These are phyloP conservation scores for Pestalotiopsis fici DNA, from an alignment of 2,329 filamentous ascomycete species.

Conservation along the genomic window DNA sequence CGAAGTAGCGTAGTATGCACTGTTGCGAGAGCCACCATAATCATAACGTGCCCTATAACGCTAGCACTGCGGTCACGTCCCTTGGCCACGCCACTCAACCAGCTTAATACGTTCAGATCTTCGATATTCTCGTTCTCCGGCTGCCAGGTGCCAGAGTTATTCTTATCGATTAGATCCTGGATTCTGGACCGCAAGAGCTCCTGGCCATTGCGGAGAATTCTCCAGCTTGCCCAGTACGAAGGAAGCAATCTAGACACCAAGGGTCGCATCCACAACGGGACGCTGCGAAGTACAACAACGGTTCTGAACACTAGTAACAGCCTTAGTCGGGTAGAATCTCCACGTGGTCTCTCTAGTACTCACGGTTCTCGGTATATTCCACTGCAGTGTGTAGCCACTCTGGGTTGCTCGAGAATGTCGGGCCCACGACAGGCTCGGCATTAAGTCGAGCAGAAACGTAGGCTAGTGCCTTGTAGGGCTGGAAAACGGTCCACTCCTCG, in stretches of 20 bases:
- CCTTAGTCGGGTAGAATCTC: too few species aligned
- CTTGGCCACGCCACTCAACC: slow-evolving; percentile 8
- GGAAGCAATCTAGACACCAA: slow-evolving; percentile 11
- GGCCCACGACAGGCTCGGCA: slow-evolving; percentile 10
- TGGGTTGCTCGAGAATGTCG: slow-evolving; percentile 3
- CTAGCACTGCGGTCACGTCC: slow-evolving; percentile 7
- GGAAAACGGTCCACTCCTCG: slow-evolving; percentile 11
- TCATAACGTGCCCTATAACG: slow-evolving; percentile 5
- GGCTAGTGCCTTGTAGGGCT: slow-evolving; percentile 3
- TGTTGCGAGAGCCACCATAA: slow-evolving; percentile 13
- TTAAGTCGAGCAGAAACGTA: slow-evolving; percentile 4
- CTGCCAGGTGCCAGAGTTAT: slow-evolving; percentile 6
- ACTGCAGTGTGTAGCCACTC: slow-evolving; percentile 10
- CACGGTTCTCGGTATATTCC: slow-evolving; percentile 12
- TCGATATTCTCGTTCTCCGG: slow-evolving; percentile 6
- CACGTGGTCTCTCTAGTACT: too few species aligned
- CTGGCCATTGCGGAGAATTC: neutral
- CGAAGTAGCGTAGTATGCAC: slow-evolving; percentile 14
- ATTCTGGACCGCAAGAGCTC: slow-evolving; percentile 11
- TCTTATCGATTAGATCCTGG: slow-evolving; percentile 9
- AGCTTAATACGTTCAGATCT: slow-evolving; percentile 14
- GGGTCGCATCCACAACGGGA: slow-evolving; percentile 11
- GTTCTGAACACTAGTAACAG: neutral
- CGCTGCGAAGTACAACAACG: slow-evolving; percentile 8
- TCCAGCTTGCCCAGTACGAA: slow-evolving; percentile 14